Percentiles rank a stretch among this genome's conserved stretches.
phyloP scores from a whole-genome alignment of 805 yeast species.

The Pichia heedii region DNA sequence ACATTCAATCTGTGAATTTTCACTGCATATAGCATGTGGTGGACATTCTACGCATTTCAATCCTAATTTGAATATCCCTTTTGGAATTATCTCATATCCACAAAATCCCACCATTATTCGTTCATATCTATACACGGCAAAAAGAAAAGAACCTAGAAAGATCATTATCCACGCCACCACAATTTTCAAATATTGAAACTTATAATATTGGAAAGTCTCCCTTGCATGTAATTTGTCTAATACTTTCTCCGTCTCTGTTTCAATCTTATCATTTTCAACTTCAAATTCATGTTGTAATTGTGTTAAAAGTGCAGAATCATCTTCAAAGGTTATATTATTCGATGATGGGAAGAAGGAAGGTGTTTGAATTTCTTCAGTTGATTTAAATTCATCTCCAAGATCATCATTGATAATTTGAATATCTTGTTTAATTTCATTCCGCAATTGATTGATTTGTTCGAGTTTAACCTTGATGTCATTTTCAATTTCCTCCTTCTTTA shows the following conservation, averaged over 20 bases:
- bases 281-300: constrained; percentile 17
- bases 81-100: constrained; percentile 40
- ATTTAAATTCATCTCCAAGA: not conserved
- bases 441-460: not conserved
- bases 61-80: constrained; percentile 36
- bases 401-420: too few species aligned
- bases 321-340: constrained; percentile 1
- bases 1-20: constrained; percentile 55
- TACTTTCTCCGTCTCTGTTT: constrained; percentile 18
- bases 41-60: constrained; percentile 80
- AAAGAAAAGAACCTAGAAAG: constrained; percentile 3
- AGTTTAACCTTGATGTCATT: constrained; percentile 2
- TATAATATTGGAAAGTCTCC: constrained; percentile 1
- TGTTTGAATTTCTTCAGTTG: not conserved
- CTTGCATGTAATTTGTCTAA: constrained; percentile 8
- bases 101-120: constrained; percentile 64
- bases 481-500: not conserved
- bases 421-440: constrained; percentile 2
- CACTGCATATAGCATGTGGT: constrained; percentile 66
- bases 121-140: constrained; percentile 40
- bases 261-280: constrained; percentile 15
- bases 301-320: constrained; percentile 9
- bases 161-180: not conserved
- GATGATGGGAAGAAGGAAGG: not conserved
- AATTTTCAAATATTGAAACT: constrained; percentile 3